Base-by-base conservation (phyloP, 257 asterid species). In the Prunella vulgaris region DNA sequence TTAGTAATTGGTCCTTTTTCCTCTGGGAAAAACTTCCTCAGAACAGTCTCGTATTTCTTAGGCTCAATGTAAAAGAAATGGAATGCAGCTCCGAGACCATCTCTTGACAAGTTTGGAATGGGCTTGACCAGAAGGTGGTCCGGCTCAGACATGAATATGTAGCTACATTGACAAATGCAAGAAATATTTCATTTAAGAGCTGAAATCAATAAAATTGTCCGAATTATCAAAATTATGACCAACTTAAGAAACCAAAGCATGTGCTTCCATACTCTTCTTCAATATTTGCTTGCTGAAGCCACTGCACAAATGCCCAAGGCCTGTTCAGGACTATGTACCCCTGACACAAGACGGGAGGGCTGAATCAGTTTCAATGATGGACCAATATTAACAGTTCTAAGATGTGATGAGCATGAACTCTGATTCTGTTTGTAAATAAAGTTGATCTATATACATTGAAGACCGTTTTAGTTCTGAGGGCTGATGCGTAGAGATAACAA, bases 251-350 rank as follows among this genome's bases (percentile, higher is more conserved):
- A 37, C 24, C 7, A 49, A 35, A 59, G 71, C 20, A 42, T 44
- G 73, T 40, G 49, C 27, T 33, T 68, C 24, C 94, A 2, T 82
- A 92, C 98, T 93, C 98, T 86, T 93, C 98, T 78, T 88, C 74
- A 73, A 93, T 93, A 38, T 84, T 66, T 60, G 95, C 92, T 80
- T 93, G 86, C 73, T 87, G 93, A 79, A 93, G 98, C 98, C 98
- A 93, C 81, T 93, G 98, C 59, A 93, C 98, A 82, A 93, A 90
- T 58, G 98, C 98, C 97, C 97, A 93, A 22, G 98, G 98, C 64
- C 98, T 87, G 80, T 93, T 93, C 52, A 93, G 95, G 75, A 93
- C 98, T 79, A 93, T 85, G 80, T 93, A 93, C 2, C 98, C 98
- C 98, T 93, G 89, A 61, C 74, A 78, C 28, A 48, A 42, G 51